Evolutionary conservation across 2,329 filamentous ascomycete genomes (phyloP), one percentile per base, ranked within the genome.

Genomic region (Stachybotrys elegans): DNA sequence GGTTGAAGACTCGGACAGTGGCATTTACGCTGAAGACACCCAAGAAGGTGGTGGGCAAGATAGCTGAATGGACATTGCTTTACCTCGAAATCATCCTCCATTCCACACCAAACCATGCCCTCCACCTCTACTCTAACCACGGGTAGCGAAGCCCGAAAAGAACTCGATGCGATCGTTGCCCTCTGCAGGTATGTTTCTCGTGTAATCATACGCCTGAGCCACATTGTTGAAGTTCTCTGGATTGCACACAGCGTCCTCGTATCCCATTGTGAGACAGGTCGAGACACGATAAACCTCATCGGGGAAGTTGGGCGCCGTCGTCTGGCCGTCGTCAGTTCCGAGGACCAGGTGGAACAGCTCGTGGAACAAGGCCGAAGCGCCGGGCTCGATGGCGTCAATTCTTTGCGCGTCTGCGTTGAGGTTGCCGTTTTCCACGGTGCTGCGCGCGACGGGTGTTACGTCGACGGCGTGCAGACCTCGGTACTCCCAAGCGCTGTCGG

Each of bases 311-410:
- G 22, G 19, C 14, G 37, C 21, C 14, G 9, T 16, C 19, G 37
- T 40, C 20, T 22, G 21, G 4, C 37, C 37, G 4, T 11, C 11
- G 21, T 17, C 21, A 22, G 23, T 40, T n/a, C 37, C 37, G 19
- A 40, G 22, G 11, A 40, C 37, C 19, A 40, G 37, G 22, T 40
- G 37, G 37, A 40, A 40, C 37, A 40, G n/a, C 22, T 40, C 37
- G 11, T 40, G 37, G 22, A 40, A 40, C 37, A 40, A 22, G 37
- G 11, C 20, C 14, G 37, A n/a, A 13, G 37, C 37, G 23, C 14
- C 31, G 19, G 31, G 31, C 31, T 12, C 31, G 31, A 34, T 34
- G 31, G 9, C 7, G 19, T 9, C 8, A 5, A 34, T 14, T 17
- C 9, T 8, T 14, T 34, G 11, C 3, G 31, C 31, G 6, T 16